Base-by-base conservation (phyloP, 345 rosid genomes). In the Geranium rotundifolium region DNA sequence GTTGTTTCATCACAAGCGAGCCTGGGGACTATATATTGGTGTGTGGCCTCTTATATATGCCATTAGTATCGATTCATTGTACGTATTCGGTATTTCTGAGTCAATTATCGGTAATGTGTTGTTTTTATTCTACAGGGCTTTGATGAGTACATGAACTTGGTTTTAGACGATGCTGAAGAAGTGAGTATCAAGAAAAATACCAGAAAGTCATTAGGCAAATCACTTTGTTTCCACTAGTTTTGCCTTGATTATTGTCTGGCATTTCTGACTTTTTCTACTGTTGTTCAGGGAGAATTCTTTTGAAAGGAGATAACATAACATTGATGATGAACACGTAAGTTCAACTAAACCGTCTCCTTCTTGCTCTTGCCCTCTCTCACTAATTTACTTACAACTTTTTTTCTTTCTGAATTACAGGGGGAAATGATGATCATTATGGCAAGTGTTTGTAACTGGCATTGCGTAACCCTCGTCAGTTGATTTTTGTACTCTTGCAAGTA, bases 121-220 rank as follows among this genome's bases (percentile, higher is more conserved):
- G 41, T 27, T 73, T 68, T 17, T 17, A 41, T 57, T 61, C 20
- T 54, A 30, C 76, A 90, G 99, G 99, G 97, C 1, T 90, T 93
- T 66, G 97, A 88, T 62, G 99, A 93, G 71, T 90, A 93, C 81
- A 93, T 93, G 99, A 93, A 93, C 69, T 76, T 93, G 63, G 99
- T 93, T 41, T 74, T 90, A 67, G 99, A 90, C n/a, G 99, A 90
- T 34, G 97, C 99, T 31, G 99, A 93, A 73, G 96, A 93, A 79
- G 95, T 93, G 67, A 85, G 74, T 63, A 30, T 93, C 71, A 93
- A 90, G 86, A 93, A 88, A 63, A 88, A 86, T 73, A 88, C 81
- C 54, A 86, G 87, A 73, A 90, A 93, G 75, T 67, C 90, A 58
- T 76, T 93, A 59, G 99, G 95, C 84, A 60, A 73, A 65, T 75